Evolutionary conservation across 1,284 basidiomycete genomes (phyloP).

Genomic region (Pseudozyma hubeiensis): DNA sequence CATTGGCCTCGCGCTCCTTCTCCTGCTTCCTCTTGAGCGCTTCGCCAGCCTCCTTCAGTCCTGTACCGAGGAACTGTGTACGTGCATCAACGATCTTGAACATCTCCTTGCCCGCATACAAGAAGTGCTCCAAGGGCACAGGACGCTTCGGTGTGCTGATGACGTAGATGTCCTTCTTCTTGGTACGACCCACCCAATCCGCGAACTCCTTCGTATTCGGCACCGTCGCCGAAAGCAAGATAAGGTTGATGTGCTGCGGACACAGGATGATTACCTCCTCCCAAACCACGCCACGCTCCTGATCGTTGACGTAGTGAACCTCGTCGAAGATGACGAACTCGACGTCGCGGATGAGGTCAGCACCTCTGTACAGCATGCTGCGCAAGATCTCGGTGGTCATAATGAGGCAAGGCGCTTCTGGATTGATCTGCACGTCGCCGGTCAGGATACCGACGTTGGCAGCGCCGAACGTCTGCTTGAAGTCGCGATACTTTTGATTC

Average conservation of each 20-base stretch:
- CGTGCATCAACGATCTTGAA: constrained; percentile 91
- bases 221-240: constrained; percentile 95
- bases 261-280: constrained; percentile 93
- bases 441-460: constrained; percentile 95
- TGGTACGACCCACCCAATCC: constrained; percentile 98
- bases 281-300: constrained; percentile 99
- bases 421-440: constrained; percentile 99
- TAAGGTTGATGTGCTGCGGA: constrained; percentile 66
- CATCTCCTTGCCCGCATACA: constrained; percentile 90
- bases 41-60: constrained; percentile 82
- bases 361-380: constrained; percentile 85
- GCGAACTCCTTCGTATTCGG: constrained; percentile 99
- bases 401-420: constrained; percentile 95
- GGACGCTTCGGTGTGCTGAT: constrained; percentile 96
- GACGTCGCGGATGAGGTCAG: constrained; percentile 96
- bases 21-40: constrained; percentile 92
- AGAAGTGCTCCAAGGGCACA: constrained; percentile 94
- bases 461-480: constrained; percentile 94
- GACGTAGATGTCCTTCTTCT: constrained; percentile 99
- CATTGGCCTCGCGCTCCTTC: constrained; percentile 85
- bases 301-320: constrained; percentile 99
- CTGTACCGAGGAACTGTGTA: constrained; percentile 75
- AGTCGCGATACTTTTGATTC: constrained; percentile 99
- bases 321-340: constrained; percentile 99
- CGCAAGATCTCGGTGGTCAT: constrained; percentile 92